Conservation (phyloP, 257 asterid genomes). For the Nicotiana paniculata region DNA sequence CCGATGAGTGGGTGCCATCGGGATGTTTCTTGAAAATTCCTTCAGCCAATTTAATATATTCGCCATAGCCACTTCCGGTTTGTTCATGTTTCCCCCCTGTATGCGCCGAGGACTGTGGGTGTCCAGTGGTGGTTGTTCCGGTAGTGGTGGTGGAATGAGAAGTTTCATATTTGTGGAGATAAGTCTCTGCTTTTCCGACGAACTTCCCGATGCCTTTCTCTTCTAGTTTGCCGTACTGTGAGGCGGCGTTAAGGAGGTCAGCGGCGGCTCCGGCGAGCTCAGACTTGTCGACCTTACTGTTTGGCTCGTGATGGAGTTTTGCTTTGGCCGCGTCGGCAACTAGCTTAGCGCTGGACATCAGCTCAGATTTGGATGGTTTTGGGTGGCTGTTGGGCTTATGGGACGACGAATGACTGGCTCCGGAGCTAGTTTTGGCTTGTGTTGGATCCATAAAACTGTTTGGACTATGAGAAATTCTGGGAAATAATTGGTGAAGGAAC, state of each 20-base stretch:
- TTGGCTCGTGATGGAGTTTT: constrained; percentile 33
- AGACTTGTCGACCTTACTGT: constrained; percentile 26
- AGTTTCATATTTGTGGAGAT: constrained; percentile 33
- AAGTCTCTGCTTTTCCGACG: constrained; percentile 46
- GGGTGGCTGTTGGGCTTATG: constrained; percentile 16
- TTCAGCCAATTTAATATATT: constrained; percentile 22
- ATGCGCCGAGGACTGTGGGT: constrained; percentile 5
- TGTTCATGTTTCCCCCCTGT: constrained; percentile 1
- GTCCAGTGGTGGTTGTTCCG: neutral
- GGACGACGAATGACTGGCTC: neutral
- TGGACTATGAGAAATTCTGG: neutral
- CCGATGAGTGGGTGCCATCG: neutral
- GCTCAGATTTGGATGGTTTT: constrained; percentile 33
- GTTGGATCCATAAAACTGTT: neutral
- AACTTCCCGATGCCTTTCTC: constrained; percentile 38
- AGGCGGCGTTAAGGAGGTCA: constrained; percentile 44
- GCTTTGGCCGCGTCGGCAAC: constrained; percentile 42
- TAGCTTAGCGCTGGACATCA: constrained; percentile 48
- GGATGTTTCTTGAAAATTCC: constrained; percentile 21
- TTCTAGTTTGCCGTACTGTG: constrained; percentile 46
- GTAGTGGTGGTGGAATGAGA: constrained; percentile 22
- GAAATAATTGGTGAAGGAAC: neutral
- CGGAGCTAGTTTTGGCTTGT: neutral
- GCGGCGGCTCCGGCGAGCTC: constrained; percentile 50
- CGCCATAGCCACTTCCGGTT: constrained; percentile 16